These are phyloP conservation scores for Fusarium fujikuroi DNA, from an alignment of 2,329 filamentous ascomycete genomes.

Conservation along the genomic window DNA sequence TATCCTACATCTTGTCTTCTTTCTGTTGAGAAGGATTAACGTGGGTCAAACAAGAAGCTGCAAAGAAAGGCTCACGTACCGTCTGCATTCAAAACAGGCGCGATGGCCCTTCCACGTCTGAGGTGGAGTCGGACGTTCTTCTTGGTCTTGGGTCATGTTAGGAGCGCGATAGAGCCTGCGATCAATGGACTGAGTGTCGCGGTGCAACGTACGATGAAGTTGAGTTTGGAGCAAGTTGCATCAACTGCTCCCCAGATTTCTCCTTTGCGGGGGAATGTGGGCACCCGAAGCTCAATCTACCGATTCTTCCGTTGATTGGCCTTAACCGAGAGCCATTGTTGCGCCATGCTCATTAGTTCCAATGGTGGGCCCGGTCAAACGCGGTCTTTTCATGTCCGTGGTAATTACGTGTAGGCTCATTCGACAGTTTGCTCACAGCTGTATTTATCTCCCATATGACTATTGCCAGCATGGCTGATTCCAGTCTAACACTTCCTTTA, in stretches of 20 bases:
- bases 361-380: neutral
- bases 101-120: neutral
- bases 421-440: neutral
- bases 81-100: neutral
- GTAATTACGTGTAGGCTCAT: neutral
- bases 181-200: neutral
- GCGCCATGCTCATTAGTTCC: neutral
- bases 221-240: neutral
- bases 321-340: neutral
- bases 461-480: rapidly evolving
- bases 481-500: neutral
- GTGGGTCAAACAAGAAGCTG: neutral
- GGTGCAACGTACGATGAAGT: neutral
- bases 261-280: neutral
- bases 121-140: neutral
- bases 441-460: neutral
- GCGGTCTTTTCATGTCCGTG: neutral
- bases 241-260: neutral
- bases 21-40: neutral
- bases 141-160: neutral
- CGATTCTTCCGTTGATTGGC: neutral
- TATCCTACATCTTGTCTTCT: neutral
- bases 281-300: neutral
- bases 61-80: neutral
- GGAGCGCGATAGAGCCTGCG: rapidly evolving